Conservation (phyloP, 2,329 filamentous ascomycete genomes). For the Diaporthe citrichinensis region DNA sequence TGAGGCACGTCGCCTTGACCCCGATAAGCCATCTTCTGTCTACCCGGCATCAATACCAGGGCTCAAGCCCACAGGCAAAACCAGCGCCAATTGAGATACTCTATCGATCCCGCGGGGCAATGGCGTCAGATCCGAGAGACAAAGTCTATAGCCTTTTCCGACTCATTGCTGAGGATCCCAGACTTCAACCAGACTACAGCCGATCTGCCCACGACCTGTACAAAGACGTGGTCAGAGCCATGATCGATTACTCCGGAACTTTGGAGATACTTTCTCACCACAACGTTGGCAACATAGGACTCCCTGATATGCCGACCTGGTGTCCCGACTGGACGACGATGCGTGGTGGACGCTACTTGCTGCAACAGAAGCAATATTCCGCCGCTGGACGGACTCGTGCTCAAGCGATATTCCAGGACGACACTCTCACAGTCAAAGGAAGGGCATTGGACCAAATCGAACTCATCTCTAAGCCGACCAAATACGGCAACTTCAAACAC, state of each 20-base stretch:
- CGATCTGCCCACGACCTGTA: constrained; percentile 1
- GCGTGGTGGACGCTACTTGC: neutral
- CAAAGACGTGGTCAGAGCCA: constrained; percentile 7
- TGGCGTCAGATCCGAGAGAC: constrained; percentile 6
- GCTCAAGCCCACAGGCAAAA: constrained; percentile 1
- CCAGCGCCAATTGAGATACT: constrained; percentile 15
- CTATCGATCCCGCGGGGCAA: neutral
- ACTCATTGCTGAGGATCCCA: constrained; percentile 7
- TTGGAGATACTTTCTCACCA: constrained; percentile 23
- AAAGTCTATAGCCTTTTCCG: constrained; percentile 22
- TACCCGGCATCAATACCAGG: constrained; percentile 23
- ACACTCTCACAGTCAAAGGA: constrained; percentile 13
- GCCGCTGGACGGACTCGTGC: constrained; percentile 1
- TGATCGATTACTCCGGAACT: constrained; percentile 5
- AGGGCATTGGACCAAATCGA: neutral
- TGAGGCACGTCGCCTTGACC: constrained; percentile 1
- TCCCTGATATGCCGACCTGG: constrained; percentile 9
- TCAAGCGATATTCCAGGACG: neutral
- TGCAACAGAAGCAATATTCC: constrained; percentile 10
- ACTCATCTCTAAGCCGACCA: neutral
- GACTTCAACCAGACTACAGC: constrained; percentile 19
- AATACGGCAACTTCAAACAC: neutral
- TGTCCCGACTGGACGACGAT: constrained; percentile 20
- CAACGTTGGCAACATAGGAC: neutral
- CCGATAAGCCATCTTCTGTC: constrained; percentile 5